A percentile compares a stretch with the other conserved stretches of the same genome.
Conservation (phyloP, 306 rosid genomes). For the Oxytropis ochrocephala region DNA sequence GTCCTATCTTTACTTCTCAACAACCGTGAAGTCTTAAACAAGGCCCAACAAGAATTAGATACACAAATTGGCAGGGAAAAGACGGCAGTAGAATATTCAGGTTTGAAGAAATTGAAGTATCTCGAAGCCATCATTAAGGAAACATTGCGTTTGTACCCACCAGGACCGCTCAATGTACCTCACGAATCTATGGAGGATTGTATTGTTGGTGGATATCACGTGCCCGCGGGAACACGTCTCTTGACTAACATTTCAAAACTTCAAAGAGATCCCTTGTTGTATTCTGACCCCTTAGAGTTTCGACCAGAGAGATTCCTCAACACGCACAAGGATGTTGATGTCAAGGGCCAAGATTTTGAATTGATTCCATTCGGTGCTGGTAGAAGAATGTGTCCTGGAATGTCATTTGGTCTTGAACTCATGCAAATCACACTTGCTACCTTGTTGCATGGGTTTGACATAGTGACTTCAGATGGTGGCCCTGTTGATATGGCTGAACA, state of each 20-base stretch:
- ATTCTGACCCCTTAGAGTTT: conserved; percentile 14
- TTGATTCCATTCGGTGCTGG: conserved; percentile 22
- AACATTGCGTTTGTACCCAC: conserved; percentile 47
- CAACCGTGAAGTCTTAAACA: conserved; percentile 15
- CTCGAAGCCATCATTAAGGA: conserved; percentile 47
- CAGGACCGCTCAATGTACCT: conserved; percentile 27
- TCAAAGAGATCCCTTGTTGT: conserved; percentile 25
- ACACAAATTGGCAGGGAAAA: conserved; percentile 3
- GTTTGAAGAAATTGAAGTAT: conserved; percentile 32
- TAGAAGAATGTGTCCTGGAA: conserved; percentile 27
- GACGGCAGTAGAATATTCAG: conserved; percentile 13
- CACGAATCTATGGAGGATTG: conserved; percentile 42
- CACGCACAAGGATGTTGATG: background rate
- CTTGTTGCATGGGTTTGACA: conserved; percentile 25
- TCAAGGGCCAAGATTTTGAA: conserved; percentile 18
- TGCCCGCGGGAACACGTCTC: conserved; percentile 36
- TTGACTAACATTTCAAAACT: conserved; percentile 39
- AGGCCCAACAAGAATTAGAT: conserved; percentile 24
- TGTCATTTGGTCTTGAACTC: background rate
- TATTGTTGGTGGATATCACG: conserved; percentile 34
- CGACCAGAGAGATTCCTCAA: conserved; percentile 20
- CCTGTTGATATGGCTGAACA: conserved; percentile 20
- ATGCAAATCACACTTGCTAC: conserved; percentile 14
- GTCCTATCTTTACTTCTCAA: conserved; percentile 26
- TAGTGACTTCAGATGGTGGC: background rate